These are phyloP conservation scores for Blechomonas ayalai DNA, from an alignment of 208 protist genomes.

Conservation along the genomic window DNA sequence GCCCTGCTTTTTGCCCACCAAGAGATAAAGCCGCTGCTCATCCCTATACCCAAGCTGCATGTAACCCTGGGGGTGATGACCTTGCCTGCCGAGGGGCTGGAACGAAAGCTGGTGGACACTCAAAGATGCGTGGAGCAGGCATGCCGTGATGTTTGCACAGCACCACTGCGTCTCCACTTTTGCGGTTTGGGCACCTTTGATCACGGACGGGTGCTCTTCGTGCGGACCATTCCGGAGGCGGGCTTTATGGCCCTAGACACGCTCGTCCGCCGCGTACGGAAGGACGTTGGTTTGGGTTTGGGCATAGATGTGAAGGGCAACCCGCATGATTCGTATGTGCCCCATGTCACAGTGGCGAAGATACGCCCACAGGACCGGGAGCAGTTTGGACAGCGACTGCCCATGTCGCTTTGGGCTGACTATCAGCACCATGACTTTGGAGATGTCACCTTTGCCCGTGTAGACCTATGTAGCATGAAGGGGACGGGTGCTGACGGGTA, in stretches of 20 bases:
- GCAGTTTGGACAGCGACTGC: slow-evolving; percentile 48
- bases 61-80: slow-evolving; percentile 81
- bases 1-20: slow-evolving; percentile 61
- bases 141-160: slow-evolving; percentile 14
- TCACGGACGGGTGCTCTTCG: slow-evolving; percentile 75
- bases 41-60: slow-evolving; percentile 61
- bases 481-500: slow-evolving; percentile 44
- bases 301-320: slow-evolving; percentile 83
- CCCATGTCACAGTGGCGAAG: slow-evolving; percentile 82
- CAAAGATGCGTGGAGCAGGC: slow-evolving; percentile 39
- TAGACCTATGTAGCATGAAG: slow-evolving; percentile 76
- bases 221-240: slow-evolving; percentile 42
- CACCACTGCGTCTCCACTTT: slow-evolving; percentile 66
- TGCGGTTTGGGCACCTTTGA: slow-evolving; percentile 76
- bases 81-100: slow-evolving; percentile 15
- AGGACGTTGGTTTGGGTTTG: slow-evolving; percentile 33
- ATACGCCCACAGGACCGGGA: slow-evolving; percentile 41
- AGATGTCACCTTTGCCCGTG: slow-evolving; percentile 56
- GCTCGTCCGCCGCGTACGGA: slow-evolving; percentile 44
- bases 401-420: slow-evolving; percentile 42
- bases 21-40: slow-evolving; percentile 44
- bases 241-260: slow-evolving; percentile 54
- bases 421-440: slow-evolving; percentile 84
- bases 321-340: slow-evolving; percentile 84
- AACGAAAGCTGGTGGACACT: slow-evolving; percentile 15